phyloP scores from a whole-genome alignment of 345 rosid genomes.

The Trapa bicornis region DNA sequence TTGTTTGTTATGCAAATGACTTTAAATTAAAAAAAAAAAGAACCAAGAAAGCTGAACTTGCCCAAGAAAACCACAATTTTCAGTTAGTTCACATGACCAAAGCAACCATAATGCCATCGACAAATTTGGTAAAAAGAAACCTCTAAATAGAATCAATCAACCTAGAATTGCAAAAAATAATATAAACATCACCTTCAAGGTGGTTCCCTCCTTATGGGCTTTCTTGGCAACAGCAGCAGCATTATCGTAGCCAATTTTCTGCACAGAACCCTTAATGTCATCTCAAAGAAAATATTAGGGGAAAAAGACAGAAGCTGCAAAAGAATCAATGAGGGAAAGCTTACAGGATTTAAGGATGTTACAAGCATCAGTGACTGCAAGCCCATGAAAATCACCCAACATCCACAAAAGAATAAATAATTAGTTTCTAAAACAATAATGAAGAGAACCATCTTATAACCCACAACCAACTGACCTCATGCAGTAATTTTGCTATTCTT shows the following conservation, averaged over 20 bases:
- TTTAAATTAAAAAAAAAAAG: neutral
- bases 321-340: conserved; percentile 9
- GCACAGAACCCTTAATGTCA: conserved; percentile 12
- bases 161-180: neutral
- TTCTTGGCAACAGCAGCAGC: conserved; percentile 98
- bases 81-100: neutral
- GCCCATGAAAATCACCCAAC: conserved; percentile 13
- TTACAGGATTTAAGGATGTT: conserved; percentile 93
- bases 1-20: neutral
- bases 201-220: conserved; percentile 89
- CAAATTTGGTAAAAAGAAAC: neutral
- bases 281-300: neutral
- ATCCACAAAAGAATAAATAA: conserved; percentile 11
- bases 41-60: neutral
- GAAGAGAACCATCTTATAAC: neutral
- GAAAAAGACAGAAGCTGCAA: neutral
- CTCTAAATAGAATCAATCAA: neutral
- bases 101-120: neutral
- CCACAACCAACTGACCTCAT: conserved; percentile 44
- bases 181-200: conserved; percentile 59
- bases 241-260: conserved; percentile 95
- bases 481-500: conserved; percentile 77
- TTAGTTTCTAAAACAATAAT: conserved; percentile 4
- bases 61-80: neutral
- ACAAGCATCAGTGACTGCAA: conserved; percentile 95